Evolutionary conservation across 768 basidiomycete species (phyloP).

Genomic region (Phaeotremella fagi): DNA sequence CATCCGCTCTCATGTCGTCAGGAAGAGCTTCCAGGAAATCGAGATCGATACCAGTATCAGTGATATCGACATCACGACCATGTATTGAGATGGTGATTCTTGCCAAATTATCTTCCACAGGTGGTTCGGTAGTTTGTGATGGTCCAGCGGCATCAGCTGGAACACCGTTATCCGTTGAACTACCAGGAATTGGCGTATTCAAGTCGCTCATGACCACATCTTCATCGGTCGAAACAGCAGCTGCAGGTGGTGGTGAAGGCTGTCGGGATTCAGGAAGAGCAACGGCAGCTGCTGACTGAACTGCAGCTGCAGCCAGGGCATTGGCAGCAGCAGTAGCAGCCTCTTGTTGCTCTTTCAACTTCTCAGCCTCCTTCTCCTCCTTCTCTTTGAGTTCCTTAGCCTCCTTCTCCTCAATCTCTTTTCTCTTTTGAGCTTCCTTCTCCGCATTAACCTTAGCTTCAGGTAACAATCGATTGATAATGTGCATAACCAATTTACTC

Average conservation of each 20-base stretch:
- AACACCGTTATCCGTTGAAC: conserved; percentile 8
- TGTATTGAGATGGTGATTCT: conserved; percentile 86
- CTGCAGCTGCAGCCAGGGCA: conserved; percentile 2
- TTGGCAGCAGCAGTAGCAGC: background rate
- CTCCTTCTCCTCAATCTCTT: conserved; percentile 47
- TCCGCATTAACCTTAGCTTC: conserved; percentile 57
- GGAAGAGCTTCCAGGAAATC: conserved; percentile 96
- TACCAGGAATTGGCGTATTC: background rate
- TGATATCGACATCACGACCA: conserved; percentile 91
- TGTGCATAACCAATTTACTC: conserved; percentile 64
- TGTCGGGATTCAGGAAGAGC: conserved; percentile 17
- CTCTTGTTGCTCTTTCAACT: conserved; percentile 4
- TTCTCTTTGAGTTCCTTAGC: conserved; percentile 42
- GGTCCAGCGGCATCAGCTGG: conserved; percentile 18
- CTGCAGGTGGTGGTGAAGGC: conserved; percentile 1
- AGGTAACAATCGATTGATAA: conserved; percentile 70
- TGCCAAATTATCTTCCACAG: conserved; percentile 15
- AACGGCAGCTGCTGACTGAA: conserved; percentile 13
- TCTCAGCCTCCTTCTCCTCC: conserved; percentile 50
- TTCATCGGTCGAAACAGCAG: background rate
- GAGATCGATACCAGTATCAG: conserved; percentile 96
- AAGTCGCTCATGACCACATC: conserved; percentile 16
- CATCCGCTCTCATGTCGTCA: conserved; percentile 98
- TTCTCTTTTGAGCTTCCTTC: conserved; percentile 51
- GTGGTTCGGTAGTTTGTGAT: conserved; percentile 18